These are phyloP conservation scores for Podospora australis DNA, from an alignment of 495 filamentous ascomycete genomes.

Conservation along the genomic window DNA sequence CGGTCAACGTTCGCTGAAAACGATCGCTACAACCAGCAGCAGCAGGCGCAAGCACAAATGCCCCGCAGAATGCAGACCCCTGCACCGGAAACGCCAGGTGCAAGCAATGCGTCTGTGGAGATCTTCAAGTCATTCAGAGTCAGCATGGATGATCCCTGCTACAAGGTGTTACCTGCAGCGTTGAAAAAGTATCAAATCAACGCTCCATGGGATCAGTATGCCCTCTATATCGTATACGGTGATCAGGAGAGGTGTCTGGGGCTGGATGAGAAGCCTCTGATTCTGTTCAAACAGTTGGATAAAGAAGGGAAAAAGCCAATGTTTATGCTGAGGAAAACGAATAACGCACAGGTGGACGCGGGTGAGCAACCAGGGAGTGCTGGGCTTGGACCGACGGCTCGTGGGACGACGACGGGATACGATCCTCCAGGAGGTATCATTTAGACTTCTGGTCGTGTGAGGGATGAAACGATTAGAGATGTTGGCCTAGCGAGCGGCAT, in stretches of 20 bases:
- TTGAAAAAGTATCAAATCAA: conserved; percentile 98
- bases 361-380: conserved; percentile 41
- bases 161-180: conserved; percentile 93
- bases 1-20: conserved; percentile 43
- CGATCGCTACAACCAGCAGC: conserved; percentile 40
- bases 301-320: conserved; percentile 96
- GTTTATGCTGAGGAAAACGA: conserved; percentile 88
- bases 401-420: conserved; percentile 31
- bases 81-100: conserved; percentile 43
- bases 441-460: conserved; percentile 20
- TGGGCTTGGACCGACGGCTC: conserved; percentile 30
- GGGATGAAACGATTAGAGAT: background rate
- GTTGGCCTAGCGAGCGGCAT: background rate
- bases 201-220: conserved; percentile 93
- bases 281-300: conserved; percentile 94
- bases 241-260: conserved; percentile 93
- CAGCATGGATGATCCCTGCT: conserved; percentile 93
- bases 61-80: conserved; percentile 47
- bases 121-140: conserved; percentile 99
- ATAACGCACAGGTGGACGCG: conserved; percentile 36
- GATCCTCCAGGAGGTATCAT: conserved; percentile 53
- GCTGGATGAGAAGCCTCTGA: conserved; percentile 84
- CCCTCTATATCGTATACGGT: conserved; percentile 94
- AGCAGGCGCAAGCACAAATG: conserved; percentile 28
- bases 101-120: conserved; percentile 58